Conservation (phyloP, 2,329 filamentous ascomycete species). For the Rugonectria rugulosa region DNA sequence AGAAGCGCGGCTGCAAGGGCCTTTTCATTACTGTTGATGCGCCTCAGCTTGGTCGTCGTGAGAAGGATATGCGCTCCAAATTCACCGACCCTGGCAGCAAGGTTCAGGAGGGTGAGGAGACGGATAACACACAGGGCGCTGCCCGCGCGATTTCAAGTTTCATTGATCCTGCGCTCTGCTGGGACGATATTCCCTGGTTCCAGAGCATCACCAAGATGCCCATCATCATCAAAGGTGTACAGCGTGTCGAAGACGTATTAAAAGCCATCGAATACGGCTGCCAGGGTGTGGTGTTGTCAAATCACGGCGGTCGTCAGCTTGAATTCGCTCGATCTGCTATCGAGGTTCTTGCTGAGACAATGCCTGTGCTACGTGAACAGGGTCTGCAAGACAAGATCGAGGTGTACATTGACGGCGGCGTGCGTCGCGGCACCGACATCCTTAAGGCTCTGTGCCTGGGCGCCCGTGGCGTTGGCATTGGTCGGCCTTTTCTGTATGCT, state of each 20-base stretch:
- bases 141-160: constrained; percentile 95
- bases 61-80: constrained; percentile 98
- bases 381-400: constrained; percentile 81
- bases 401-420: constrained; percentile 89
- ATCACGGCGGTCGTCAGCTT: constrained; percentile 94
- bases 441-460: constrained; percentile 94
- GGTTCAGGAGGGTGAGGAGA: constrained; percentile 78
- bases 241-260: constrained; percentile 94
- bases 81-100: constrained; percentile 84
- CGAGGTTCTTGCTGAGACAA: constrained; percentile 91
- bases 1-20: constrained; percentile 89
- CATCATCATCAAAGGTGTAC: constrained; percentile 95
- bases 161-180: constrained; percentile 92
- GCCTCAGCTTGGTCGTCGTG: constrained; percentile 89
- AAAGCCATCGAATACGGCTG: constrained; percentile 83
- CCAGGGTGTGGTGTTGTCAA: constrained; percentile 91
- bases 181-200: constrained; percentile 97
- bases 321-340: constrained; percentile 90
- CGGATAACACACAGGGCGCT: constrained; percentile 90
- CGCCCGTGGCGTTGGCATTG: constrained; percentile 91
- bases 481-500: constrained; percentile 92
- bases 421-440: constrained; percentile 90
- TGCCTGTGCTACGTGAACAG: constrained; percentile 80
- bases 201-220: constrained; percentile 89
- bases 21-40: constrained; percentile 99